phyloP scores from a whole-genome alignment of 2,329 filamentous ascomycete genomes.

The Nannizziopsis arthrosporioides region DNA sequence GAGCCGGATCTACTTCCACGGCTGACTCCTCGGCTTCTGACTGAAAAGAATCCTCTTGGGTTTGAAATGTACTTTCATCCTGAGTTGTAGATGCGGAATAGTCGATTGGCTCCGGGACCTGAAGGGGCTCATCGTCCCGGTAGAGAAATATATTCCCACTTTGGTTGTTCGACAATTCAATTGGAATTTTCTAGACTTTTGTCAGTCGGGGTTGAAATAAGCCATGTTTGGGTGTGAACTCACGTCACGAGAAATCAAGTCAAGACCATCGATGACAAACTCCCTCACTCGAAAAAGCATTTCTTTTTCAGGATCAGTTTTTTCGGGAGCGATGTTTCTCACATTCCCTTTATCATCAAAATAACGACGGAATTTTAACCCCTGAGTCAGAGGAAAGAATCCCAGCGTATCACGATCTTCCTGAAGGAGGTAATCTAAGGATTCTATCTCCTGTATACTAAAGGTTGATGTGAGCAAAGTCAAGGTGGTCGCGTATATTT shows the following conservation, averaged over 20 bases:
- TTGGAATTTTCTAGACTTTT: constrained; percentile 34
- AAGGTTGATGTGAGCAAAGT: constrained; percentile 50
- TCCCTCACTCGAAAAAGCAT: constrained; percentile 56
- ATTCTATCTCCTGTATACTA: constrained; percentile 44
- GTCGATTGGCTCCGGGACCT: constrained; percentile 37
- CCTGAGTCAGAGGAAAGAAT: constrained; percentile 49
- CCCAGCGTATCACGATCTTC: constrained; percentile 57
- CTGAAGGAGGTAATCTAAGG: constrained; percentile 52
- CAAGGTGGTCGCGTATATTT: constrained; percentile 51
- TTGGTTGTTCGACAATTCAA: constrained; percentile 37
- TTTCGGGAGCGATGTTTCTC: constrained; percentile 43
- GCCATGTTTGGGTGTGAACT: constrained; percentile 12
- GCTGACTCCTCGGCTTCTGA: constrained; percentile 29
- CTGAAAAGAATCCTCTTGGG: constrained; percentile 22
- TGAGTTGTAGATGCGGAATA: constrained; percentile 33
- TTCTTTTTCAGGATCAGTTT: constrained; percentile 45
- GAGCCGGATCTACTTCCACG: constrained; percentile 35
- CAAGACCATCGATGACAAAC: constrained; percentile 50
- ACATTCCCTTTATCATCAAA: constrained; percentile 32
- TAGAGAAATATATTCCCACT: constrained; percentile 41
- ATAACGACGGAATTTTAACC: constrained; percentile 43
- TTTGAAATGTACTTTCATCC: constrained; percentile 29
- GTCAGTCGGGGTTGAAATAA: constrained; percentile 17
- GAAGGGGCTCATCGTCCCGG: constrained; percentile 42
- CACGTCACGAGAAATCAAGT: constrained; percentile 43